Base-by-base conservation (phyloP, 495 filamentous ascomycete species). In the Penicillium maclennaniae region DNA sequence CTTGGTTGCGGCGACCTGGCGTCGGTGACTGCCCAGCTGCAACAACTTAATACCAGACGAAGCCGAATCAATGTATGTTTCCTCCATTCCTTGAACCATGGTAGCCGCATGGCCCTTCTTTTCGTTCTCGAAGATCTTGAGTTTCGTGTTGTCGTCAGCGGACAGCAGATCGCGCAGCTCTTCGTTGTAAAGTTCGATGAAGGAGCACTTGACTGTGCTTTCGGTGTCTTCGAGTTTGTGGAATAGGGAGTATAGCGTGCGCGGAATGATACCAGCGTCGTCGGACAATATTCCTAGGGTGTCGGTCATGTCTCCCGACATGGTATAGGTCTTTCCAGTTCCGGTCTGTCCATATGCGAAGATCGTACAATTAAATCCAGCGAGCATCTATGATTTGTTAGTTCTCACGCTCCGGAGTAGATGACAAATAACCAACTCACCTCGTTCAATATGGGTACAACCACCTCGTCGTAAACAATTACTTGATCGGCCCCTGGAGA, bases 261-360 rank as follows among this genome's bases (percentile, higher is more conserved):
- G 84, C 2, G 93, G 93, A 52, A 97, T 92, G 53, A 98, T 97
- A 45, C 93, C 93, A 14, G 93, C 93, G 25, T 85, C 86, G 50
- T 97, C 93, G 4, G 92, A 89, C 16, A 96, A 77, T 43, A 95
- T 82, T 3, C 90, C 90, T 42, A 91, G 74, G 1, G 85, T 89
- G 55, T 93, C 87, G 9, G 79, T 87, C 87, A 98, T 96, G 63
- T 98, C 92, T 31, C 93, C 93, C 4, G 95, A 95, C 93, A 98
- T 98, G 3, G 93, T 98, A 68, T 98, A 98, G 27, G 93, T 98
- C 70, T 98, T 98, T 48, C 93, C 93, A 0, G 93, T 98, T 25
- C 93, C 93, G 0, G 93, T 98, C 62, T 98, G 93, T 8, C 93
- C 93, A 67, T 98, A 98, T 43, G 93, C 93, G 65, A 98, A 98